Evolutionary conservation across 352 stramenopile genomes (phyloP).

Genomic region (Phytophthora lateralis): DNA sequence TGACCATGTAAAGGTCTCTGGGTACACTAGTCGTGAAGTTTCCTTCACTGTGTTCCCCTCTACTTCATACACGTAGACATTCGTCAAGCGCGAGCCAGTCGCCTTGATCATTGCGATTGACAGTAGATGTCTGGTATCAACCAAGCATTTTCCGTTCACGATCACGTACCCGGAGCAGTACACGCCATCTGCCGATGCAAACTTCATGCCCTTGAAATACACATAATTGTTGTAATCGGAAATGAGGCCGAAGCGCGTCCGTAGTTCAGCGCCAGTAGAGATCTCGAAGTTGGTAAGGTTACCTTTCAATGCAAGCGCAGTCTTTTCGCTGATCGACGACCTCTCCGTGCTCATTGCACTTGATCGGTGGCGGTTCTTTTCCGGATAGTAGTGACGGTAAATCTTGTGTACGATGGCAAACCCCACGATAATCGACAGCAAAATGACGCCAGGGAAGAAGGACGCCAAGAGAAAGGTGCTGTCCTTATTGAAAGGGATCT

Average conservation of each 20-base stretch:
- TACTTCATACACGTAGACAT: constrained; percentile 49
- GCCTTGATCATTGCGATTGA: constrained; percentile 41
- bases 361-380: constrained; percentile 16
- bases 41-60: constrained; percentile 42
- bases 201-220: constrained; percentile 51
- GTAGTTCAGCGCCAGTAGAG: constrained; percentile 34
- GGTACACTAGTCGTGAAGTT: constrained; percentile 28
- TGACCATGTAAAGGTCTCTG: constrained; percentile 23
- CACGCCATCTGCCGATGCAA: constrained; percentile 42
- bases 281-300: constrained; percentile 42
- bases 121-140: constrained; percentile 34
- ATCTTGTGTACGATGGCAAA: constrained; percentile 33
- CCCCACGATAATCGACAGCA: constrained; percentile 24
- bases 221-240: constrained; percentile 48
- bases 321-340: constrained; percentile 24
- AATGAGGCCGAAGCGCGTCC: constrained; percentile 40
- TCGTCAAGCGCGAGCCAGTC: constrained; percentile 21
- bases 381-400: constrained; percentile 26
- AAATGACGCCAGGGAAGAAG: constrained; percentile 26
- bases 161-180: constrained; percentile 52
- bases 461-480: constrained; percentile 19
- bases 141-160: constrained; percentile 41
- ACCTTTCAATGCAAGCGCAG: constrained; percentile 11
- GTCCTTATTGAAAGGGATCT: constrained; percentile 19
- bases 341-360: constrained; percentile 15